phyloP scores from a whole-genome alignment of 2,329 filamentous ascomycete species.

The Metarhizium anisopliae region DNA sequence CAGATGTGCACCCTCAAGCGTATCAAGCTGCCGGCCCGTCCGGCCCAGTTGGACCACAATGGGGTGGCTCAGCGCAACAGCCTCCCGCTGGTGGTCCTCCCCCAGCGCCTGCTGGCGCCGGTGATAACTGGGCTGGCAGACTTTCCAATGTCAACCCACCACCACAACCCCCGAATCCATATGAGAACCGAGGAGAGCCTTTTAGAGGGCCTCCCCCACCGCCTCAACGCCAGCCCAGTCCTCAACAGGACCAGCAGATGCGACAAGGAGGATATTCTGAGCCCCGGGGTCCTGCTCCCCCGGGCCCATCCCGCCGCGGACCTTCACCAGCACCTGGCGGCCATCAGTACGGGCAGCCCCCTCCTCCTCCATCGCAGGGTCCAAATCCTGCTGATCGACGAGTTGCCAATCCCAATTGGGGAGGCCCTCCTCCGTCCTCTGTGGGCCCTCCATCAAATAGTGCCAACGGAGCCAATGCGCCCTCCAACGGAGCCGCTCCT shows the following conservation, averaged over 20 bases:
- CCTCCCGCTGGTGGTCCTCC: constrained; percentile 43
- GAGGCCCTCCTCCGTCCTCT: constrained; percentile 40
- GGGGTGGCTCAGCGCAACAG: constrained; percentile 67
- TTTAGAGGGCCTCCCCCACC: constrained; percentile 60
- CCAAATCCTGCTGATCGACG: constrained; percentile 45
- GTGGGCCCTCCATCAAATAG: constrained; percentile 28
- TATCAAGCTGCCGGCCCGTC: constrained; percentile 78
- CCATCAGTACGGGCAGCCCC: constrained; percentile 37
- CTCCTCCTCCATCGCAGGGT: constrained; percentile 33
- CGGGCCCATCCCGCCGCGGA: constrained; percentile 36
- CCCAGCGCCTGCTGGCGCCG: constrained; percentile 50
- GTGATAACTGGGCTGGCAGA: constrained; percentile 51
- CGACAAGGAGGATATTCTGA: constrained; percentile 51
- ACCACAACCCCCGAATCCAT: constrained; percentile 70
- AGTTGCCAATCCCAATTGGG: constrained; percentile 51
- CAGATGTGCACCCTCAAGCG: constrained; percentile 91
- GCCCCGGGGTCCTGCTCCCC: constrained; percentile 24
- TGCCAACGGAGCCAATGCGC: constrained; percentile 26
- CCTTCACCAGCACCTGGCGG: constrained; percentile 30
- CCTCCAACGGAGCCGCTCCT: constrained; percentile 51
- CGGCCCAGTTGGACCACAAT: constrained; percentile 78
- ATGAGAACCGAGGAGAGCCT: constrained; percentile 59
- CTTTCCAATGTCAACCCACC: constrained; percentile 72
- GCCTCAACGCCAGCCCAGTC: constrained; percentile 64
- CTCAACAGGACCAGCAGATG: constrained; percentile 56